These are phyloP conservation scores for Tilletia walkeri DNA, from an alignment of 1,284 basidiomycete species.

Conservation along the genomic window DNA sequence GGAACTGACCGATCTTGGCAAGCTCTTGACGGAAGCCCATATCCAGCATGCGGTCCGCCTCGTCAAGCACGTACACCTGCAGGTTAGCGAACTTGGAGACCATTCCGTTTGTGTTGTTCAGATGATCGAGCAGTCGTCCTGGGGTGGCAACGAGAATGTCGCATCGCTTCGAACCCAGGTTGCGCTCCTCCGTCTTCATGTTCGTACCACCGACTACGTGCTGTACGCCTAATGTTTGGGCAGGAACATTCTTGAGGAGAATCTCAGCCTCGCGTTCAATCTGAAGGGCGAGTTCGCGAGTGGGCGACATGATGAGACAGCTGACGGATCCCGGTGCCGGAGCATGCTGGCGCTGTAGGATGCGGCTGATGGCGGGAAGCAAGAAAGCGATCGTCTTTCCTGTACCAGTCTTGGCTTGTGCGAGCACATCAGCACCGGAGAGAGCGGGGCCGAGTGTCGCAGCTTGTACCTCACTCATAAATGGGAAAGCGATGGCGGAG, in stretches of 20 bases:
- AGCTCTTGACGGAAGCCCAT: conserved; percentile 51
- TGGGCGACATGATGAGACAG: conserved; percentile 59
- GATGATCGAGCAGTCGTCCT: conserved; percentile 58
- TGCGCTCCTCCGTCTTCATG: conserved; percentile 54
- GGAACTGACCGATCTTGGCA: conserved; percentile 49
- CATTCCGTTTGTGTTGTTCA: conserved; percentile 51
- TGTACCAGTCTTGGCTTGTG: conserved; percentile 87
- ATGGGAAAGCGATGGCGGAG: no score
- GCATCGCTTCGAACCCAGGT: conserved; percentile 42
- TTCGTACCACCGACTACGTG: conserved; percentile 60
- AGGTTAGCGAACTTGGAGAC: conserved; percentile 46
- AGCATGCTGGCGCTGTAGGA: conserved; percentile 30
- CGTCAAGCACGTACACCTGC: conserved; percentile 59
- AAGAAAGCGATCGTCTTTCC: conserved; percentile 91
- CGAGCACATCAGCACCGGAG: conserved; percentile 61
- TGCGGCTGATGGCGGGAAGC: conserved; percentile 74
- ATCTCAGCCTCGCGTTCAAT: conserved; percentile 42
- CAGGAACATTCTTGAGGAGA: conserved; percentile 32
- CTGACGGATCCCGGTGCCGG: conserved; percentile 32
- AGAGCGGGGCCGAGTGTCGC: no score
- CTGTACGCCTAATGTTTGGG: conserved; percentile 50
- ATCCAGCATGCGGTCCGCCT: conserved; percentile 60
- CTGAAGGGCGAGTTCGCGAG: conserved; percentile 60
- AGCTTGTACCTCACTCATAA: no score
- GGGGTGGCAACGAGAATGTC: conserved; percentile 61